Evolutionary conservation across 2,329 filamentous ascomycete genomes (phyloP).

Genomic region (Clonostachys solani): DNA sequence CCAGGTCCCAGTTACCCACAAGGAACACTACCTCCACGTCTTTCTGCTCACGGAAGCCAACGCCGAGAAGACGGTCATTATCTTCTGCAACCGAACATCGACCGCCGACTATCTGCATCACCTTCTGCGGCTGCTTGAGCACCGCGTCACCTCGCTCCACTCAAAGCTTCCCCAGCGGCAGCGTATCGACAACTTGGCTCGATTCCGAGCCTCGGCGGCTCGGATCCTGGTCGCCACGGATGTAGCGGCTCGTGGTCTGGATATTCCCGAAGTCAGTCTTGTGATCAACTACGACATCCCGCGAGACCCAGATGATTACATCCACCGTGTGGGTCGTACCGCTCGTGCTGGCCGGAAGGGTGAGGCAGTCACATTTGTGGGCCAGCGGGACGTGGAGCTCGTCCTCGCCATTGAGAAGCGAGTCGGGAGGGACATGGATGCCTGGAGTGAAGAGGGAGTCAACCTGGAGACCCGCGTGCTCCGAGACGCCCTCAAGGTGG

Average conservation of each 20-base stretch:
- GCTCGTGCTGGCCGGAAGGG: slow-evolving; percentile 85
- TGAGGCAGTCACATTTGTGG: slow-evolving; percentile 81
- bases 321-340: slow-evolving; percentile 92
- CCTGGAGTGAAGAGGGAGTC: slow-evolving; percentile 86
- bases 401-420: slow-evolving; percentile 86
- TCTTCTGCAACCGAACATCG: slow-evolving; percentile 90
- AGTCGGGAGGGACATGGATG: slow-evolving; percentile 74
- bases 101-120: slow-evolving; percentile 90
- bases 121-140: slow-evolving; percentile 76
- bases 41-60: slow-evolving; percentile 79
- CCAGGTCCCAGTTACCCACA: slow-evolving; percentile 84
- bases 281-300: slow-evolving; percentile 97
- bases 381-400: slow-evolving; percentile 87
- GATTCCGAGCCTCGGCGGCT: slow-evolving; percentile 86
- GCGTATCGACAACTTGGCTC: slow-evolving; percentile 79
- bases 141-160: slow-evolving; percentile 89
- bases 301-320: slow-evolving; percentile 94
- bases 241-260: slow-evolving; percentile 88
- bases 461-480: slow-evolving; percentile 90
- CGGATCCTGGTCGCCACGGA: slow-evolving; percentile 92
- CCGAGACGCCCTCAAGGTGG: slow-evolving; percentile 78
- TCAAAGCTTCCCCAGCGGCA: slow-evolving; percentile 82
- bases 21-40: slow-evolving; percentile 90
- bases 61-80: slow-evolving; percentile 71
- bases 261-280: slow-evolving; percentile 86